Conservation (phyloP, 495 filamentous ascomycete species). For the Talaromyces stipitatus region DNA sequence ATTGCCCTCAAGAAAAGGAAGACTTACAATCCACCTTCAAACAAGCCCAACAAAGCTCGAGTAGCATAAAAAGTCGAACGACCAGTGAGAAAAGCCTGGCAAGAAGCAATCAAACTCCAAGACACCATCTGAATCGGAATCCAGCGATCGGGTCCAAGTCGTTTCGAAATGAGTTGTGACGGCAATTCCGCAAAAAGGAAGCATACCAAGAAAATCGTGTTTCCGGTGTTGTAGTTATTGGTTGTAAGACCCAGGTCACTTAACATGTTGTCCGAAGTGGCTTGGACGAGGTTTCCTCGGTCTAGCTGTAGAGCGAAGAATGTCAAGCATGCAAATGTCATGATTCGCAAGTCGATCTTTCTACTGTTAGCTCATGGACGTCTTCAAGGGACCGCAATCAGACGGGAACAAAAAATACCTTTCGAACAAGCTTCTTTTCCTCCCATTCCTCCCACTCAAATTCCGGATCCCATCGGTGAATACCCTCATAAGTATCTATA, state of each 20-base stretch:
- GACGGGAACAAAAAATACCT: slow-evolving; percentile 30
- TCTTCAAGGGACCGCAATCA: too few species aligned
- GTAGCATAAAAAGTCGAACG: slow-evolving; percentile 54
- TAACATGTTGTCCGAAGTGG: slow-evolving; percentile 65
- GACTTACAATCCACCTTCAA: slow-evolving; percentile 66
- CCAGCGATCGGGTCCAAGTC: slow-evolving; percentile 75
- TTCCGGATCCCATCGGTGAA: slow-evolving; percentile 68
- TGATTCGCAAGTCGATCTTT: slow-evolving; percentile 50
- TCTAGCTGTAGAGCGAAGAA: slow-evolving; percentile 82
- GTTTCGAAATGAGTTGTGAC: slow-evolving; percentile 66
- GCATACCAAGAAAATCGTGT: slow-evolving; percentile 60
- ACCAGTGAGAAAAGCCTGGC: slow-evolving; percentile 58
- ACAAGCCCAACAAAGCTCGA: slow-evolving; percentile 59
- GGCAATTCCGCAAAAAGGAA: slow-evolving; percentile 67
- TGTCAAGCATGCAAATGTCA: slow-evolving; percentile 62
- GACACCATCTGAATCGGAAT: slow-evolving; percentile 75
- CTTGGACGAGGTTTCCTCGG: slow-evolving; percentile 65
- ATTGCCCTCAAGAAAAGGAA: slow-evolving; percentile 6
- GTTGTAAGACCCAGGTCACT: slow-evolving; percentile 52
- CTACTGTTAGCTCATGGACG: neutral
- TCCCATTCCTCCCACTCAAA: slow-evolving; percentile 65
- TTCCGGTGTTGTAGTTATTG: slow-evolving; percentile 72
- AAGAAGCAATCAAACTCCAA: slow-evolving; percentile 66
- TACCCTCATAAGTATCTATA: slow-evolving; percentile 55
- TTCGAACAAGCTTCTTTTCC: slow-evolving; percentile 59